phyloP scores from a whole-genome alignment of 2,329 filamentous ascomycete genomes.

The Verticillium klebahnii region DNA sequence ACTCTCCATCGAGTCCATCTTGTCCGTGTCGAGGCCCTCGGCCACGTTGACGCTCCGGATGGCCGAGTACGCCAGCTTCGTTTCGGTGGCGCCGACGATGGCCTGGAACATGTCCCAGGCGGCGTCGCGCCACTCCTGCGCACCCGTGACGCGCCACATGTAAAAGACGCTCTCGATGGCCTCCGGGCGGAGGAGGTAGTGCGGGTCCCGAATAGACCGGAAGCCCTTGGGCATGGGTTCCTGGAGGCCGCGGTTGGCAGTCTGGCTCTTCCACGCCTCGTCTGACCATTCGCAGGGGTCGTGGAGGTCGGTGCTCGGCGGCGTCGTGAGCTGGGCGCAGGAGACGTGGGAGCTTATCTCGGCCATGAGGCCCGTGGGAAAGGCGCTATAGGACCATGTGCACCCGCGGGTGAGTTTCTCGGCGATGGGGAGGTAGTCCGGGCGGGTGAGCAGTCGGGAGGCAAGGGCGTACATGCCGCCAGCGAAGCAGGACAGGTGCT shows the following conservation, averaged over 20 bases:
- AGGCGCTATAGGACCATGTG: slow-evolving; percentile 47
- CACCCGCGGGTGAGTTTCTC: slow-evolving; percentile 46
- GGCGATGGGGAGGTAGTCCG: slow-evolving; percentile 42
- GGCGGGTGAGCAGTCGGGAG: slow-evolving; percentile 48
- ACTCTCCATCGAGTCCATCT: slow-evolving; percentile 25
- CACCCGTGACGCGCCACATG: slow-evolving; percentile 46
- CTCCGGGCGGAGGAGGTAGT: slow-evolving; percentile 42
- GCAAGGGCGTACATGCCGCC: slow-evolving; percentile 63
- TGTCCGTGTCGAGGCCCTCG: slow-evolving; percentile 6
- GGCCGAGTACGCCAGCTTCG: slow-evolving; percentile 36
- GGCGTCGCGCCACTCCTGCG: slow-evolving; percentile 35
- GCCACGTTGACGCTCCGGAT: slow-evolving; percentile 18
- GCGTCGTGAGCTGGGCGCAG: slow-evolving; percentile 18
- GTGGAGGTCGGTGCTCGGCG: slow-evolving; percentile 13
- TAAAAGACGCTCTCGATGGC: slow-evolving; percentile 49
- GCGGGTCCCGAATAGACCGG: slow-evolving; percentile 41
- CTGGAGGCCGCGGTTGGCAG: slow-evolving; percentile 20
- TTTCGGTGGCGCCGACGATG: slow-evolving; percentile 36
- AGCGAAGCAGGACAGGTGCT: slow-evolving; percentile 61
- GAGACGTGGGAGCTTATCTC: slow-evolving; percentile 38
- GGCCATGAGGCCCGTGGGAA: slow-evolving; percentile 49
- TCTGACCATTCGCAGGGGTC: slow-evolving; percentile 30
- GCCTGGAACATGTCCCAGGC: slow-evolving; percentile 45
- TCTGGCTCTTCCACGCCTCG: slow-evolving; percentile 18
- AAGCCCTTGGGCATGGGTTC: slow-evolving; percentile 49